A percentile compares a stretch with the other conserved stretches of the same genome.
Evolutionary conservation across 1,284 basidiomycete species (phyloP).

Genomic region (Naganishia albida): DNA sequence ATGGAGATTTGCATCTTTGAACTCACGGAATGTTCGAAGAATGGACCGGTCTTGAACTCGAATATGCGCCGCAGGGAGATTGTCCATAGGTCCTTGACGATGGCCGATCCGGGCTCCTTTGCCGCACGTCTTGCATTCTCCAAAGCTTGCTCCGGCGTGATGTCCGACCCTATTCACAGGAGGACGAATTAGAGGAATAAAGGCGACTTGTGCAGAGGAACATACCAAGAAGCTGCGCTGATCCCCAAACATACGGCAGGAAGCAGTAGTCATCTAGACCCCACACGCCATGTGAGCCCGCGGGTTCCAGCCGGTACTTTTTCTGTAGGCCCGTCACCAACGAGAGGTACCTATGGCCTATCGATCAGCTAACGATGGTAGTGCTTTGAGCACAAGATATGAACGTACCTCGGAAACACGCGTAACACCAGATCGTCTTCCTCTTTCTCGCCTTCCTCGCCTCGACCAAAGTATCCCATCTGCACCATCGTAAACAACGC

Average conservation of each 20-base stretch:
- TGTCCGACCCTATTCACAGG: slow-evolving; percentile 35
- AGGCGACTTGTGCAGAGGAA: slow-evolving; percentile 1
- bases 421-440: slow-evolving; percentile 54
- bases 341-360: slow-evolving; percentile 82
- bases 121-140: slow-evolving; percentile 34
- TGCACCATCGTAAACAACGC: slow-evolving; percentile 60
- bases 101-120: slow-evolving; percentile 11
- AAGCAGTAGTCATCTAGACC: slow-evolving; percentile 98
- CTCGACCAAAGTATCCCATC: slow-evolving; percentile 43
- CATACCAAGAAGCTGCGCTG: slow-evolving; percentile 64
- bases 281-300: slow-evolving; percentile 97
- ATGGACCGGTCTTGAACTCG: slow-evolving; percentile 79
- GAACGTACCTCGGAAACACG: slow-evolving; percentile 50
- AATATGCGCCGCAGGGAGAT: slow-evolving; percentile 76
- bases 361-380: slow-evolving; percentile 49
- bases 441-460: slow-evolving; percentile 37
- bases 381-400: slow-evolving; percentile 63
- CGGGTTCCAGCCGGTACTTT: slow-evolving; percentile 95
- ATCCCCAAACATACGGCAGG: slow-evolving; percentile 87
- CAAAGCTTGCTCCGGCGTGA: slow-evolving; percentile 40
- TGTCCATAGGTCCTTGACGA: slow-evolving; percentile 68
- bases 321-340: slow-evolving; percentile 90
- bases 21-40: slow-evolving; percentile 75
- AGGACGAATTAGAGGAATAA: neutral
- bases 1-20: slow-evolving; percentile 11